A percentile compares a stretch with the other conserved stretches of the same genome.
These are phyloP conservation scores for Wilhelminamyces savonicus DNA, from an alignment of 805 yeast species.

Conservation along the genomic window DNA sequence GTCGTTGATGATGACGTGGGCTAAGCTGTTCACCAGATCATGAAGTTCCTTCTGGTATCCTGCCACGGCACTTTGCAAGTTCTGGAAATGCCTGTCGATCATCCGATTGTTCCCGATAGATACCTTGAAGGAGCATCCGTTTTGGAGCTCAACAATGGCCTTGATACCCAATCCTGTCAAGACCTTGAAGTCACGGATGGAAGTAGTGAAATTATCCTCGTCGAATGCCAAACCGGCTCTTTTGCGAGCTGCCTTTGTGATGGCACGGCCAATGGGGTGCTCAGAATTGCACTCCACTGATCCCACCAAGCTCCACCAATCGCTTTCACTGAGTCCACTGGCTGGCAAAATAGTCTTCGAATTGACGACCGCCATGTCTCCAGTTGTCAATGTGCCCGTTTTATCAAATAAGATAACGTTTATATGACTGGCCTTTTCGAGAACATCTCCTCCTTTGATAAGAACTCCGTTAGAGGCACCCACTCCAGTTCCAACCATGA, in stretches of 20 bases:
- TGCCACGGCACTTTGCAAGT: slow-evolving; percentile 5
- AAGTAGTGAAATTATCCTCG: slow-evolving; percentile 22
- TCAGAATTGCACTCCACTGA: slow-evolving; percentile 66
- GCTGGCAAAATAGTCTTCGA: slow-evolving; percentile 8
- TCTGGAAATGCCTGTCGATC: slow-evolving; percentile 19
- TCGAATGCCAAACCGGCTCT: slow-evolving; percentile 22
- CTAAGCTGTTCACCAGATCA: slow-evolving; percentile 34
- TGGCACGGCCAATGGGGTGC: slow-evolving; percentile 83
- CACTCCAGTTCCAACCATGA: slow-evolving; percentile 97
- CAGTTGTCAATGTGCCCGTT: slow-evolving; percentile 92
- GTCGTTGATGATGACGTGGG: slow-evolving; percentile 55
- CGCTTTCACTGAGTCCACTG: slow-evolving; percentile 11
- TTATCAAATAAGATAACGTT: slow-evolving; percentile 80
- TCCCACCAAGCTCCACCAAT: slow-evolving; percentile 51
- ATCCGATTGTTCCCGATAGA: slow-evolving; percentile 49
- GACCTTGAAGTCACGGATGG: slow-evolving; percentile 28
- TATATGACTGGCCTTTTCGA: slow-evolving; percentile 65
- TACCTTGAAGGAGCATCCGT: slow-evolving; percentile 2
- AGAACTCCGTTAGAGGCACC: slow-evolving; percentile 88
- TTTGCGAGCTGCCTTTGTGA: slow-evolving; percentile 32
- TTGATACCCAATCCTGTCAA: slow-evolving; percentile 42
- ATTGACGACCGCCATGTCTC: slow-evolving; percentile 51
- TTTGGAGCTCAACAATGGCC: slow-evolving; percentile 26
- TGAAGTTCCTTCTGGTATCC: neutral
- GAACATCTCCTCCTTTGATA: slow-evolving; percentile 86